Evolutionary conservation across 306 rosid genomes (phyloP).

Genomic region (Inga oerstediana): DNA sequence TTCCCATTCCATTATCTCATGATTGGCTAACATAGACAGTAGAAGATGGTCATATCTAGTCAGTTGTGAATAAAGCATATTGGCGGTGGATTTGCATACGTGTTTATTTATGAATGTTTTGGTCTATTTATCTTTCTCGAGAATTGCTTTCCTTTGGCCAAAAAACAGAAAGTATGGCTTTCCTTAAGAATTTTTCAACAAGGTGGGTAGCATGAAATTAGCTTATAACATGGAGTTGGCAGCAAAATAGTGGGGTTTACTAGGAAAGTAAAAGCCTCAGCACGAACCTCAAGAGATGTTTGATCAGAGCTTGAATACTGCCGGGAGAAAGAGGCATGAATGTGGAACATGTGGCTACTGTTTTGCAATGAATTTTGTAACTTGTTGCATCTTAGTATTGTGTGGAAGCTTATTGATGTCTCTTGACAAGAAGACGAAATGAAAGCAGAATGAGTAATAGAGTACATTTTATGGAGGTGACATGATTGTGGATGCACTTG

Average conservation of each 20-base stretch:
- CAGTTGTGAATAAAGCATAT: not conserved
- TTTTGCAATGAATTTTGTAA: conserved; percentile 21
- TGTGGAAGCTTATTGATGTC: conserved; percentile 26
- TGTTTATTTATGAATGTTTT: not conserved
- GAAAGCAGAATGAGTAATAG: conserved; percentile 14
- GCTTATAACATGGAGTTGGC: not conserved
- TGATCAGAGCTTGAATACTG: conserved; percentile 10
- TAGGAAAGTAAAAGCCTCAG: not conserved
- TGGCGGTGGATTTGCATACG: not conserved
- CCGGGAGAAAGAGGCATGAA: conserved; percentile 11
- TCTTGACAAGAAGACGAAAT: not conserved
- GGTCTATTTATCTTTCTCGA: not conserved
- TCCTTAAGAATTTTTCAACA: not conserved
- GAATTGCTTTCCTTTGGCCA: not conserved
- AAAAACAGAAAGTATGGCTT: not conserved
- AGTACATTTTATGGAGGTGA: conserved; percentile 5
- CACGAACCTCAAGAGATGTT: not conserved
- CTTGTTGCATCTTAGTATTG: conserved; percentile 1
- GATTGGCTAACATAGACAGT: not conserved
- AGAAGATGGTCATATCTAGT: not conserved
- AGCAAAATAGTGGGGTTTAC: not conserved
- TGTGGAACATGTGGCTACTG: conserved; percentile 7
- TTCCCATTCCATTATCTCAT: not conserved
- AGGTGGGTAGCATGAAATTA: not conserved
- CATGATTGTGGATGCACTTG: conserved; percentile 19